Base-by-base conservation (phyloP, 805 yeast species). In the Candida boleticola region DNA sequence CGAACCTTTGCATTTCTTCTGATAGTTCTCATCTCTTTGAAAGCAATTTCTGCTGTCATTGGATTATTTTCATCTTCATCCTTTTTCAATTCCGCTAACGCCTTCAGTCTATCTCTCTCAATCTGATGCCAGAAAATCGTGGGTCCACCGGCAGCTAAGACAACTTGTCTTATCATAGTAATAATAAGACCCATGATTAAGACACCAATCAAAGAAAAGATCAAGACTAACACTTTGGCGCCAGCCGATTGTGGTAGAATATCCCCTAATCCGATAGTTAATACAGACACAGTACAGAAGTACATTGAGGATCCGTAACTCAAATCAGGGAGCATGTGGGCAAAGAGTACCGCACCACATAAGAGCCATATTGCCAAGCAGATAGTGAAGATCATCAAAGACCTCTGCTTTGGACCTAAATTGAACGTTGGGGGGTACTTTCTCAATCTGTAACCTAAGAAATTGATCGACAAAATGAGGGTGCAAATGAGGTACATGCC, bases 211-310 rank as follows among this genome's bases (percentile, higher is more conserved):
- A 85, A 59, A 4, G 93, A 78, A 63, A 80, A 86, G 2, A 84
- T 57, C 39, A 89, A 64, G 0, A 76, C 66, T 46, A 85, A 61
- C 0, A 81, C 82, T 54, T 78, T 77, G 0, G 84, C 73, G 1
- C 80, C 78, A 1, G 71, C 63, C 1, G 74, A 60, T 0, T 43
- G 29, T 0, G 96, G 90, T 0, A 73, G 66, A 26, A 83, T 70
- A 51, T 85, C 93, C 29, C 96, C 96, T 14, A 83, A 67, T 0
- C 97, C 97, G 22, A 89, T 76, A 1, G 97, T 89, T 37, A 86
- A 66, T 30, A 84, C 65, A 0, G 95, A 81, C 1, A 85, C 89
- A 9, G 78, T 76, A 51, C 89, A 80, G 57, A 76, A 87, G 56
- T 86, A 89, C 36, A 87, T 57, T 0, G 86, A 80, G n/a, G 80